Conservation (phyloP, 2,329 filamentous ascomycete genomes). For the Cercospora sp. region DNA sequence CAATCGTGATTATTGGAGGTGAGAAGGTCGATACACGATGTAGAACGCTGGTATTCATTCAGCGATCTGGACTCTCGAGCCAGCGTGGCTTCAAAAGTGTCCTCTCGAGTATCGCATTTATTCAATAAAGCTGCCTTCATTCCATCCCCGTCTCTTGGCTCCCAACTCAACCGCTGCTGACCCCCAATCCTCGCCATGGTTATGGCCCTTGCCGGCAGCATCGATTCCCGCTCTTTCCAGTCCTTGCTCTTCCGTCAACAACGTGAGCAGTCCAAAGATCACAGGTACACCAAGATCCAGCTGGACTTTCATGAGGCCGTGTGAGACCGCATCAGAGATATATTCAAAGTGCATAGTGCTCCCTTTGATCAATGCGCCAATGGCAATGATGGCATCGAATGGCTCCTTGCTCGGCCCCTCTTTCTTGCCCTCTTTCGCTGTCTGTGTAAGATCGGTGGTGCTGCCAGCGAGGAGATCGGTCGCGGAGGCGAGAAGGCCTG, state of each 20-base stretch:
- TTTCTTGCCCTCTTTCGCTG: slow-evolving; percentile 28
- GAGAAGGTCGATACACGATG: not conserved
- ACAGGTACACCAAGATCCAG: slow-evolving; percentile 86
- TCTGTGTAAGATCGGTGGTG: slow-evolving; percentile 66
- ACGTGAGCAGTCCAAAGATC: slow-evolving; percentile 87
- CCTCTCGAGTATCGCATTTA: slow-evolving; percentile 24
- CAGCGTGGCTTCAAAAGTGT: not conserved
- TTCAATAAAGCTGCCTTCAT: slow-evolving; percentile 62
- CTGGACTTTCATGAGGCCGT: slow-evolving; percentile 92
- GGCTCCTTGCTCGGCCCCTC: slow-evolving; percentile 49
- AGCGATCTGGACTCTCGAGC: not conserved
- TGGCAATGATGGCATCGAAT: slow-evolving; percentile 92
- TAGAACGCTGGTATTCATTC: not conserved
- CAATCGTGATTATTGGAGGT: no score
- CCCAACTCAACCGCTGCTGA: slow-evolving; percentile 91
- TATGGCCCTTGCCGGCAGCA: slow-evolving; percentile 60
- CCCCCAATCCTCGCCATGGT: slow-evolving; percentile 97
- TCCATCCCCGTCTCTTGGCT: slow-evolving; percentile 82
- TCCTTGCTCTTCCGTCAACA: slow-evolving; percentile 85
- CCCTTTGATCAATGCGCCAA: slow-evolving; percentile 96
- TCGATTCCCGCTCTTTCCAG: slow-evolving; percentile 75
- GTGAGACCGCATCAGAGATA: slow-evolving; percentile 85
- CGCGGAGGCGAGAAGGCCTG: slow-evolving; percentile 63
- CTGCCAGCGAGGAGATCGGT: slow-evolving; percentile 72
- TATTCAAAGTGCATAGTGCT: slow-evolving; percentile 99